Evolutionary conservation across 805 yeast genomes (phyloP), one percentile per base, ranked within the genome.

Genomic region (Suhomyces sp.): DNA sequence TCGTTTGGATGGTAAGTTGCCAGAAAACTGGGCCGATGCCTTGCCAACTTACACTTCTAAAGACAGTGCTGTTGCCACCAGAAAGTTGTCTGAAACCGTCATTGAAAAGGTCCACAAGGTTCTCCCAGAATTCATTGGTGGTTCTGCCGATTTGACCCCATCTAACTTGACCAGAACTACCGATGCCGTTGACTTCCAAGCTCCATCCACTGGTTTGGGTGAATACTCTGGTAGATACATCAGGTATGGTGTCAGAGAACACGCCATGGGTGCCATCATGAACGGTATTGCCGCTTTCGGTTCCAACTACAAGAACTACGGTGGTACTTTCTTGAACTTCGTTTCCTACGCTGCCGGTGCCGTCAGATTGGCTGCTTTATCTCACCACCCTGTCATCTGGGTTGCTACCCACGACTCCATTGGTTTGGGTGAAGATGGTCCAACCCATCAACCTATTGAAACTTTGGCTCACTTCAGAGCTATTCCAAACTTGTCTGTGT

Each of bases 201-300:
- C 94, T 52, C 89, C 90, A 52, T 67, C 83, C 52, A 76, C 90
- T 55, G 85, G 85, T 47, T 77, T 90, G 61, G 98, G 98, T 74
- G 84, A 84, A 68, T 92, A 87, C 81, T 59, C 84, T 54, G 99
- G 99, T 71, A 87, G 97, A 72, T 93, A 93, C 80, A 81, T 93
- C 75, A 87, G 97, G 79, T 93, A 87, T 73, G 99, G 99, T 86
- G 97, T 93, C 60, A 88, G 99, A 78, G 99, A 93, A 82, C 98
- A 94, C 77, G 97, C 90, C 74, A 91, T 93, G 97, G 97, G 97
- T 78, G 97, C 97, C 60, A 88, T 92, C 73, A 82, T 92, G 85
- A 93, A 94, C 78, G 99, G 99, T 87, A 88, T 93, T 64, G 81
- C 94, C 55, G 97, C 97, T 52, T 93, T 77, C 68, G 88, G 88